Conservation (phyloP, 2,329 filamentous ascomycete genomes). For the Neocatenulostroma microsporum region DNA sequence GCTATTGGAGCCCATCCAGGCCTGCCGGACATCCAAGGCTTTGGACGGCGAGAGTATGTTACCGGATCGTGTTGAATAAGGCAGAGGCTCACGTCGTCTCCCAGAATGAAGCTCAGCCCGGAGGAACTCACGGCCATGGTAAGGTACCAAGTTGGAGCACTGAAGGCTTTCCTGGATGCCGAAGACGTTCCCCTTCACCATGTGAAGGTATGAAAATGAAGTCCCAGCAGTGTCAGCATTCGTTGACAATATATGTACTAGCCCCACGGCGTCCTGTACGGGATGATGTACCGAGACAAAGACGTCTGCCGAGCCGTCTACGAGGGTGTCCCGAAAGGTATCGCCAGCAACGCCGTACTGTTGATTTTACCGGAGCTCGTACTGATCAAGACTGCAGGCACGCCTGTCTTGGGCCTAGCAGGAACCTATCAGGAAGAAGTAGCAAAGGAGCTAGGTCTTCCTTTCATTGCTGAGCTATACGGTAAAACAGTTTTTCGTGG, state of each 20-base stretch:
- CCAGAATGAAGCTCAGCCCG: conserved; percentile 45
- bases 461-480: conserved; percentile 46
- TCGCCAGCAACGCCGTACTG: neutral
- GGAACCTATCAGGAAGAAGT: conserved; percentile 49
- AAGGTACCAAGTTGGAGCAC: conserved; percentile 42
- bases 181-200: conserved; percentile 52
- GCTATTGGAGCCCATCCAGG: conserved; percentile 54
- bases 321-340: conserved; percentile 38
- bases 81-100: conserved; percentile 23
- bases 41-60: conserved; percentile 48
- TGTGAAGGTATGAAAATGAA: conserved; percentile 40
- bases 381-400: conserved; percentile 28
- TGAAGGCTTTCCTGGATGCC: conserved; percentile 51
- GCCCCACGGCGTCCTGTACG: conserved; percentile 54
- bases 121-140: conserved; percentile 39
- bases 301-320: conserved; percentile 48
- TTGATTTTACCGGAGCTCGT: too few relatives aligned
- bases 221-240: too few relatives aligned
- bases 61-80: conserved; percentile 44
- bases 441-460: conserved; percentile 45
- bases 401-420: conserved; percentile 48
- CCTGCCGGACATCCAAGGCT: conserved; percentile 57
- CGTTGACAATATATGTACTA: too few relatives aligned
- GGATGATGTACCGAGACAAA: conserved; percentile 46
- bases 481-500: conserved; percentile 26